Conservation (phyloP, 2,329 filamentous ascomycete genomes). For the Colletotrichum chlorophyti region DNA sequence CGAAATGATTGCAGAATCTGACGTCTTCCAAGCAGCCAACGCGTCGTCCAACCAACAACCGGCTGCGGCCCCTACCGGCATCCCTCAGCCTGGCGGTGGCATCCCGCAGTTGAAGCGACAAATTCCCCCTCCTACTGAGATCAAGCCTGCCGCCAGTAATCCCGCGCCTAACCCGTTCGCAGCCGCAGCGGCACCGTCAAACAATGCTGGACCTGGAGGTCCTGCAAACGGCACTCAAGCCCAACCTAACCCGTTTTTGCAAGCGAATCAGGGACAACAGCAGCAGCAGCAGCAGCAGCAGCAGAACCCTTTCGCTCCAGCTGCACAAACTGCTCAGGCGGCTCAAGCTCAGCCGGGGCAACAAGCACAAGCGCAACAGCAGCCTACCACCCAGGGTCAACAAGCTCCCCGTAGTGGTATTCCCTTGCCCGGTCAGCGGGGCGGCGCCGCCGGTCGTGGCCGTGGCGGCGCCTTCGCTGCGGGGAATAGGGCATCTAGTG, state of each 20-base stretch:
- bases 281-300: conserved; percentile 36
- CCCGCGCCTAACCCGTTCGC: conserved; percentile 22
- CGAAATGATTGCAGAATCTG: conserved; percentile 8
- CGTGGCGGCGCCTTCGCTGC: conserved; percentile 47
- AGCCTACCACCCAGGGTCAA: conserved; percentile 11
- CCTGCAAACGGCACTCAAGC: conserved; percentile 5
- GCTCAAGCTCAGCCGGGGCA: conserved; percentile 2
- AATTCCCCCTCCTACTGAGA: background rate
- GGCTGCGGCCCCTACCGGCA: background rate
- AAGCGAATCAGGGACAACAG: too few species aligned
- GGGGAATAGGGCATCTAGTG: conserved; percentile 41
- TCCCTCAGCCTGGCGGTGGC: conserved; percentile 11
- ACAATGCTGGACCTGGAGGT: background rate
- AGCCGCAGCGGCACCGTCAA: background rate
- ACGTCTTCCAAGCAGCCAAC: background rate
- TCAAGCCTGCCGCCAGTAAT: background rate
- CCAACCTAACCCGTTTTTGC: too few species aligned
- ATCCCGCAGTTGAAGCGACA: conserved; percentile 23
- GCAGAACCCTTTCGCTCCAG: conserved; percentile 25
- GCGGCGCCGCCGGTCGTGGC: conserved; percentile 40
- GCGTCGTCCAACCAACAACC: background rate
- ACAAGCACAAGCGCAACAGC: conserved; percentile 16
- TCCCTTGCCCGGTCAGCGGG: conserved; percentile 47
- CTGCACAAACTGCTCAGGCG: conserved; percentile 2
- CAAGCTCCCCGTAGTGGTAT: conserved; percentile 37